These are phyloP conservation scores for Gossypium gossypioides DNA, from an alignment of 441 rosid genomes.

Conservation along the genomic window DNA sequence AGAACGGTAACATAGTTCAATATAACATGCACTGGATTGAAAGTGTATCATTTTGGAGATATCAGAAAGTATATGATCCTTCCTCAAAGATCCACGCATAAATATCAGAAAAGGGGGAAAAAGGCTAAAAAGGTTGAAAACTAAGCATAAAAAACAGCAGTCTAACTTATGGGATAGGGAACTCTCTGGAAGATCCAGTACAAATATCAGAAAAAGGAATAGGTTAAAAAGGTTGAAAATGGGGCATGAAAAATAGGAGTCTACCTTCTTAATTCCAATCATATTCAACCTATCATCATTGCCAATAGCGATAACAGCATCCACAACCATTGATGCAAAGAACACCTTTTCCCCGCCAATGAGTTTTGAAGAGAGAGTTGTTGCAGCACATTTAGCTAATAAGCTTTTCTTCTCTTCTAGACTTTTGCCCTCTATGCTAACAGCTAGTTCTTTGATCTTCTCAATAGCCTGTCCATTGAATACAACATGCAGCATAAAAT, in stretches of 20 bases:
- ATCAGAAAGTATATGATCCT: background rate
- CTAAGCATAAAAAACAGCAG: background rate
- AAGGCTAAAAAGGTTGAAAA: background rate
- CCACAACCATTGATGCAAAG: constrained; percentile 86
- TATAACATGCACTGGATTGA: background rate
- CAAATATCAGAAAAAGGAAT: background rate
- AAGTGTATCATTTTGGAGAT: background rate
- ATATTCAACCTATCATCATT: constrained; percentile 67
- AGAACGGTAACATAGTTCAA: background rate
- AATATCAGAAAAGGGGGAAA: background rate
- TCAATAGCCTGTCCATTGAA: constrained; percentile 51
- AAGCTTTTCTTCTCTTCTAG: constrained; percentile 80
- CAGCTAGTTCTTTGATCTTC: constrained; percentile 74
- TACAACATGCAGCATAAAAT: background rate
- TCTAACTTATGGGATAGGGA: constrained; percentile 37
- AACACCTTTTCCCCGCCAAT: constrained; percentile 97
- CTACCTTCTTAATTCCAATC: constrained; percentile 91
- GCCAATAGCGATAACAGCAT: constrained; percentile 85
- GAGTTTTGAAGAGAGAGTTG: constrained; percentile 89
- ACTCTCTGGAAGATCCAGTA: background rate
- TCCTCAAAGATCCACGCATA: background rate
- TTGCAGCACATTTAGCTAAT: constrained; percentile 87
- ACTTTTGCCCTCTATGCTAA: constrained; percentile 88
- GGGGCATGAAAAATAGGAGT: background rate
- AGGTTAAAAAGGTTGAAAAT: background rate